phyloP scores from a whole-genome alignment of 257 asterid species.

The Pogostemon cablin region DNA sequence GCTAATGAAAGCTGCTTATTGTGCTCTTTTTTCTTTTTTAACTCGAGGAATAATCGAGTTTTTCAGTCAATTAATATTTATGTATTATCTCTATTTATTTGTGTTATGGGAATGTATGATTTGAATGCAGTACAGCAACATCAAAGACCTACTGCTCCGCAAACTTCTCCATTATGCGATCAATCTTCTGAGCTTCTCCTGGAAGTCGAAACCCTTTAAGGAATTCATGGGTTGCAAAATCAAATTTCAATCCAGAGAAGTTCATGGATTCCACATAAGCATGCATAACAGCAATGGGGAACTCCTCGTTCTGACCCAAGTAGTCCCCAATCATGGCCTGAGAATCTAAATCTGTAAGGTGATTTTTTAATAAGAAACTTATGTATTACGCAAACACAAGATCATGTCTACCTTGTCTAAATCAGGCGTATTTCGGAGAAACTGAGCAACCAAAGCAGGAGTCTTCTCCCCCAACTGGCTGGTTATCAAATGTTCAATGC shows the following conservation, averaged over 20 bases:
- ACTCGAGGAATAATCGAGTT: constrained; percentile 21
- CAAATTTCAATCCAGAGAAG: constrained; percentile 85
- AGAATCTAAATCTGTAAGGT: constrained; percentile 33
- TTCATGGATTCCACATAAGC: constrained; percentile 90
- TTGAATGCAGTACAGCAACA: constrained; percentile 31
- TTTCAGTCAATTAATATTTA: constrained; percentile 13
- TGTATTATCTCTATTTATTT: constrained; percentile 1
- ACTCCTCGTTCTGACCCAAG: constrained; percentile 92
- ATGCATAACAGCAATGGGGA: constrained; percentile 87
- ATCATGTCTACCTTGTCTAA: constrained; percentile 68
- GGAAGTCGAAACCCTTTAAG: constrained; percentile 90
- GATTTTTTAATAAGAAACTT: constrained; percentile 15
- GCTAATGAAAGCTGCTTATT: constrained; percentile 1
- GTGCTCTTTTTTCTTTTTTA: not conserved
- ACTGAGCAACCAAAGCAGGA: constrained; percentile 83
- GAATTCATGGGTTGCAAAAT: constrained; percentile 79
- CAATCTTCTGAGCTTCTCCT: constrained; percentile 94
- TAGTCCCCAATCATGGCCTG: constrained; percentile 90
- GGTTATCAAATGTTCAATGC: constrained; percentile 66
- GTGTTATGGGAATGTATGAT: constrained; percentile 7
- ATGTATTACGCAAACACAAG: constrained; percentile 18
- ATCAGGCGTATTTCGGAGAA: constrained; percentile 72
- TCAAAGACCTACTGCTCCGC: constrained; percentile 76
- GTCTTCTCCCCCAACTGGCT: constrained; percentile 74
- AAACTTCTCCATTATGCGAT: constrained; percentile 91